Evolutionary conservation across 2,329 filamentous ascomycete genomes (phyloP).

Genomic region (Microdochium nivale): DNA sequence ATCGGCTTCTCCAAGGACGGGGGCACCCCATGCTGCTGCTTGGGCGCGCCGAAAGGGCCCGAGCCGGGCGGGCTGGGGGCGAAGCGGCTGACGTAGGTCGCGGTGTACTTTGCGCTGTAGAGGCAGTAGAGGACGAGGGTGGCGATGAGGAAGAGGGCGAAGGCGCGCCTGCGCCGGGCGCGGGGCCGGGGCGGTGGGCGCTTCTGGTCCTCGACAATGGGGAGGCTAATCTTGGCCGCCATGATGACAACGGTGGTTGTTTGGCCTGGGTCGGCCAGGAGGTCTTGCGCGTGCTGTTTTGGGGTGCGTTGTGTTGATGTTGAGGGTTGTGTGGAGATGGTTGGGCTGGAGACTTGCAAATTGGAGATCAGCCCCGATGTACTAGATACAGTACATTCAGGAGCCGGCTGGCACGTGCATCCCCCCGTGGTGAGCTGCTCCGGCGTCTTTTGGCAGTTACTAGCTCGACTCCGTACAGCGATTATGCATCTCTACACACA

Average conservation of each 20-base stretch:
- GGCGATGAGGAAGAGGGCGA: conserved; percentile 12
- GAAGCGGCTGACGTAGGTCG: conserved; percentile 8
- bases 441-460: no score
- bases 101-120: conserved; percentile 8
- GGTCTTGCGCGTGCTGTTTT: no score
- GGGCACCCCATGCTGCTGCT: neutral
- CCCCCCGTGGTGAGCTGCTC: no score
- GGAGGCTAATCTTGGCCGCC: conserved; percentile 18
- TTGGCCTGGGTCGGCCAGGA: no score
- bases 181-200: conserved; percentile 12
- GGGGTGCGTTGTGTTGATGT: no score
- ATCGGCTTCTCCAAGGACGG: no score
- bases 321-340: no score
- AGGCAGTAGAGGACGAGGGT: conserved; percentile 13
- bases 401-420: no score
- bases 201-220: conserved; percentile 18
- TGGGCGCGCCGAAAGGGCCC: neutral
- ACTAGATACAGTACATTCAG: no score
- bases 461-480: neutral
- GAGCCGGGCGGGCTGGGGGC: neutral
- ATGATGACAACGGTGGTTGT: conserved; percentile 8
- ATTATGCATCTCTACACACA: neutral
- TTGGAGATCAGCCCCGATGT: no score
- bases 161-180: conserved; percentile 14
- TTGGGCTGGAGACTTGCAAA: no score